Evolutionary conservation across 352 stramenopile genomes (phyloP).

Genomic region (Thraustotheca clavata): DNA sequence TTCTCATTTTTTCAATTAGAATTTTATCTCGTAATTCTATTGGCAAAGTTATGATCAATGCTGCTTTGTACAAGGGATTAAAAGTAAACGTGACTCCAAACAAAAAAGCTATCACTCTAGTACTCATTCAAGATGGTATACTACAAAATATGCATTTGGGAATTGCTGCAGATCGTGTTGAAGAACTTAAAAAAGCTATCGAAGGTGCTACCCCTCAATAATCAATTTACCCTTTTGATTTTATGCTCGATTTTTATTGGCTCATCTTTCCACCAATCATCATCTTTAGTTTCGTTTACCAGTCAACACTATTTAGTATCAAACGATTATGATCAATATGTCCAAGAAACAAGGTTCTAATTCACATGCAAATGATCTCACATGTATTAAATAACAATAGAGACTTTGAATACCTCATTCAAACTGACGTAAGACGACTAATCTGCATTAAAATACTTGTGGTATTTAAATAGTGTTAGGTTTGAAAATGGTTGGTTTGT

Average conservation of each 20-base stretch:
- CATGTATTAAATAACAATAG: background rate
- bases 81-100: constrained; percentile 61
- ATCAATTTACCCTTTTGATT: no score
- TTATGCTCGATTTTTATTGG: no score
- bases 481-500: background rate
- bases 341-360: background rate
- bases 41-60: constrained; percentile 82
- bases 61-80: constrained; percentile 72
- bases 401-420: no score
- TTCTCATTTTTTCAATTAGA: constrained; percentile 23
- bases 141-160: constrained; percentile 70
- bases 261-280: no score
- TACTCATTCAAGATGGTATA: constrained; percentile 47
- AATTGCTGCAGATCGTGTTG: constrained; percentile 53
- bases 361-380: background rate
- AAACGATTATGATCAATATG: background rate
- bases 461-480: no score
- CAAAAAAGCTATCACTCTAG: constrained; percentile 56
- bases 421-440: no score
- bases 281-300: background rate
- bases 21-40: constrained; percentile 80
- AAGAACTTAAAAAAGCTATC: constrained; percentile 50
- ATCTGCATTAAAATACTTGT: no score
- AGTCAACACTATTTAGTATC: background rate
- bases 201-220: constrained; percentile 23